Base-by-base conservation (phyloP, 192 early-diverging fungal species). In the Coemansia sp. region DNA sequence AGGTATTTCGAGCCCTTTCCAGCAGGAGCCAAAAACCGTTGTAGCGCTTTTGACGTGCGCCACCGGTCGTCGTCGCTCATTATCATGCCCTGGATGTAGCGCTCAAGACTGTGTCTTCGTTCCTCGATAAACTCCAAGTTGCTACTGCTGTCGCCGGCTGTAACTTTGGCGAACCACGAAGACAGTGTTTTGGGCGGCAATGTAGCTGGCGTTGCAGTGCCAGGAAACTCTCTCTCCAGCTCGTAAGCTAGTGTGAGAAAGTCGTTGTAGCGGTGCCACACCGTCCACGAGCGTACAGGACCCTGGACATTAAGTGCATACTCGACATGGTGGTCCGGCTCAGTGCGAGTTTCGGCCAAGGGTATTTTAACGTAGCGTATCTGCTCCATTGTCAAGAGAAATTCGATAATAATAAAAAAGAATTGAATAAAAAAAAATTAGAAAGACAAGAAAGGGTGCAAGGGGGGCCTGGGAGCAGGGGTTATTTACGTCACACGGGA, bases 261-360 rank as follows among this genome's bases (percentile, higher is more conserved):
- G 67, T 95, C 95, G 51, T 87, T 90, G 75, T 93, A 93, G 9
- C 91, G 89, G 69, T 92, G 93, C 91, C 91, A 94, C n/a, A 96
- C 89, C 1, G 85, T 88, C 95, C 95, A 97, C 12, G 92, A 89
- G 13, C 92, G 87, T 29, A 93, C 90, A 1, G 93, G 89, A 0
- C 90, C 92, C 63, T 90, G 88, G 13, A 97, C 85, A 43, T 90
- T 82, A 40, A 97, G 74, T 41, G 88, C 87, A 71, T 93, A 97
- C 18, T 86, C 90, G 11, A 88, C 89, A 78, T 93, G 92, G 4
- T 72, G 66, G 74, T 82, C 79, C 3, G 84, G 82, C 36, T 83
- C 73, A 29, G 76, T 76, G 20, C 81, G 76, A 6, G 73, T 76
- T 42, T 83, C 81, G 5, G 76, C 57, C 5, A 61, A 42, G 27